Base-by-base conservation (phyloP, 2,329 filamentous ascomycete species). In the Penicillium vulpinum region DNA sequence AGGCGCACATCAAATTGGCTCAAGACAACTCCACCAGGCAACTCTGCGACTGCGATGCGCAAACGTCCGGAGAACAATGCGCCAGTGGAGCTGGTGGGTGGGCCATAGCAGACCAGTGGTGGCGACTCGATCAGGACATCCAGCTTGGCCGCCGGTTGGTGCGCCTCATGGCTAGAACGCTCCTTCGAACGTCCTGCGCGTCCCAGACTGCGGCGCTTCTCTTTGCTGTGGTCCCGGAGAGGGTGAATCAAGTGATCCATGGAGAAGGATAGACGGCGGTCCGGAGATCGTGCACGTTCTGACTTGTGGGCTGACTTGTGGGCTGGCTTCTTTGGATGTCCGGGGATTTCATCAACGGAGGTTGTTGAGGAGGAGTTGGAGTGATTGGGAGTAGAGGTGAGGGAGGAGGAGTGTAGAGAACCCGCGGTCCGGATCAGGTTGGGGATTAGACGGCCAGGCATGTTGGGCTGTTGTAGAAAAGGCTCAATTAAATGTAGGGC, bases 21-120 rank as follows among this genome's bases (percentile, higher is more conserved):
- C 43, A 97, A 76, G 11, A 74, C 79, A 46, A 91, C 82, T 56
- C 89, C 79, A 5, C 73, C 72, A 7, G 86, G 83, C 11, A 75
- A 68, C 51, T 92, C 88, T 60, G 83, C 83, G 67, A 96, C 84
- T 38, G 85, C 80, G 53, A 97, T 76, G 66, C 88, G 85, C 65
- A 97, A 79, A 72, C 91, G 89, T 29, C 92, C 92, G 1, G 91
- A 95, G 49, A 97, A 84, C 58, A 97, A 80, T 7, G 92, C 91
- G 55, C 93, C 93, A 3, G 88, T 89, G 66, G 92, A 96, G 63
- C 84, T 83, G 60, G 87, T 83, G 0, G 90, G 81, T 24, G 83
- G 80, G 61, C 92, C 92, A 69, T 94, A 90, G 76, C 96, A 88
- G 44, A 97, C 85, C 18, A 93, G 82, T 3, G 92, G 92, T 1